Evolutionary conservation across 225 moss, liverwort and hornwort genomes (phyloP).

Genomic region (Sphagnum contortum): DNA sequence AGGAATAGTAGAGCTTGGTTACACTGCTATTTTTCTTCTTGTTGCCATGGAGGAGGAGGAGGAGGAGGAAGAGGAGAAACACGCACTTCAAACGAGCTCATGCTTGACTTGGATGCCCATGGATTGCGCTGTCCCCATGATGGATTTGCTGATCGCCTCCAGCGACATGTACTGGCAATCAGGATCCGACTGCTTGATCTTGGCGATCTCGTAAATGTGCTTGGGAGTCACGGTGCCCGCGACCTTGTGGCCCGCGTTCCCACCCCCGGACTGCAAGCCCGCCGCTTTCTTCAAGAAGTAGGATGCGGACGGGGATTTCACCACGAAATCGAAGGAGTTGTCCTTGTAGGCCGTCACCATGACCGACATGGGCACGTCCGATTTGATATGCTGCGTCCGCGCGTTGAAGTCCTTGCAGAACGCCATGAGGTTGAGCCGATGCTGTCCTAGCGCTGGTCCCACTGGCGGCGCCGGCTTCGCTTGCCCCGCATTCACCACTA

Average conservation of each 20-base stretch:
- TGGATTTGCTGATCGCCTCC: constrained; percentile 69
- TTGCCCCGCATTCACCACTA: constrained; percentile 91
- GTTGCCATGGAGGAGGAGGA: no score
- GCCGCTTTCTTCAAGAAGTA: constrained; percentile 91
- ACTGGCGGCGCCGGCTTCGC: constrained; percentile 94
- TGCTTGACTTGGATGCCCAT: constrained; percentile 73
- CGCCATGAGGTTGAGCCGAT: constrained; percentile 83
- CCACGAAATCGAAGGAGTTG: constrained; percentile 70
- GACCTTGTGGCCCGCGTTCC: constrained; percentile 68
- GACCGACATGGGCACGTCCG: constrained; percentile 89
- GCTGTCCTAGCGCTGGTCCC: constrained; percentile 87
- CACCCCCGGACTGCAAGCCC: constrained; percentile 67
- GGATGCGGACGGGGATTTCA: constrained; percentile 75
- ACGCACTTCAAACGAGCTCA: constrained; percentile 34
- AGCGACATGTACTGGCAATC: constrained; percentile 86
- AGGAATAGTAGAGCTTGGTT: no score
- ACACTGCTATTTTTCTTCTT: no score
- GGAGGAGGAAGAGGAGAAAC: no score
- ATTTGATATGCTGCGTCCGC: constrained; percentile 76
- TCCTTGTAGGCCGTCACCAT: constrained; percentile 82
- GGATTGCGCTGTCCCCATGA: constrained; percentile 90
- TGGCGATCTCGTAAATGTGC: constrained; percentile 85
- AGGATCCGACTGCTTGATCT: constrained; percentile 90
- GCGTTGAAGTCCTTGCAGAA: constrained; percentile 98
- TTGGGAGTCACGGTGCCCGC: constrained; percentile 75